A percentile compares a stretch with the other conserved stretches of the same genome.
These are phyloP conservation scores for Parmelia sp. DNA, from an alignment of 495 filamentous ascomycete species.

Conservation along the genomic window DNA sequence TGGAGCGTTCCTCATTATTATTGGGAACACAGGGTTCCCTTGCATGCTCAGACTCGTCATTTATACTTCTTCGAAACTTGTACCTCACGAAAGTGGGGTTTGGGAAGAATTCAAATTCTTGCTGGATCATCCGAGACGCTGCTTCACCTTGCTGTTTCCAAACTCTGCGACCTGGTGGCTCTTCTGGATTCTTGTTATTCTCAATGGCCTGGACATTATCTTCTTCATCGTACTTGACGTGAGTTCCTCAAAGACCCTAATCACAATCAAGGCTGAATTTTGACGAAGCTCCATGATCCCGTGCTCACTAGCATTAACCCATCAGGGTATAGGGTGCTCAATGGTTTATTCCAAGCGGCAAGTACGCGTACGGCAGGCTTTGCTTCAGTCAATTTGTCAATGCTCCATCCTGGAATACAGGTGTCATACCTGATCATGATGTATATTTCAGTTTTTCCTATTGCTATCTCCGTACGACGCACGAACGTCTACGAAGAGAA, in stretches of 20 bases:
- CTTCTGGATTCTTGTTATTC: slow-evolving; percentile 70
- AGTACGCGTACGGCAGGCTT: slow-evolving; percentile 87
- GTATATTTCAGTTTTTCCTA: slow-evolving; percentile 96
- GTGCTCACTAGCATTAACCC: slow-evolving; percentile 56
- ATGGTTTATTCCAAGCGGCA: slow-evolving; percentile 81
- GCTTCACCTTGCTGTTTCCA: slow-evolving; percentile 90
- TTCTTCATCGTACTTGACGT: slow-evolving; percentile 89
- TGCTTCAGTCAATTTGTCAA: slow-evolving; percentile 64
- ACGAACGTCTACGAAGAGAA: slow-evolving; percentile 98
- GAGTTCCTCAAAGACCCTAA: slow-evolving; percentile 30
- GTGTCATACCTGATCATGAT: slow-evolving; percentile 98
- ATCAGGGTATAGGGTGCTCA: slow-evolving; percentile 64
- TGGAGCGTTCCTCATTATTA: slow-evolving; percentile 74
- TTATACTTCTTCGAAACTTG: slow-evolving; percentile 60
- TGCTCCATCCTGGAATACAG: slow-evolving; percentile 83
- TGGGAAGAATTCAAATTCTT: slow-evolving; percentile 89
- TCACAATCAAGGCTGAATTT: neutral
- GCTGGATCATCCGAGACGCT: slow-evolving; percentile 87
- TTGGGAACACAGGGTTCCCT: slow-evolving; percentile 92
- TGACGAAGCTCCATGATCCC: slow-evolving; percentile 55
- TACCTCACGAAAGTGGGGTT: slow-evolving; percentile 53
- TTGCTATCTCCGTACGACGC: slow-evolving; percentile 85
- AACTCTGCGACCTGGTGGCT: slow-evolving; percentile 92
- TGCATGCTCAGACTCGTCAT: slow-evolving; percentile 88
- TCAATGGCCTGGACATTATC: slow-evolving; percentile 79